Evolutionary conservation across 2,329 filamentous ascomycete species (phyloP).

Genomic region (Sclerotinia borealis): DNA sequence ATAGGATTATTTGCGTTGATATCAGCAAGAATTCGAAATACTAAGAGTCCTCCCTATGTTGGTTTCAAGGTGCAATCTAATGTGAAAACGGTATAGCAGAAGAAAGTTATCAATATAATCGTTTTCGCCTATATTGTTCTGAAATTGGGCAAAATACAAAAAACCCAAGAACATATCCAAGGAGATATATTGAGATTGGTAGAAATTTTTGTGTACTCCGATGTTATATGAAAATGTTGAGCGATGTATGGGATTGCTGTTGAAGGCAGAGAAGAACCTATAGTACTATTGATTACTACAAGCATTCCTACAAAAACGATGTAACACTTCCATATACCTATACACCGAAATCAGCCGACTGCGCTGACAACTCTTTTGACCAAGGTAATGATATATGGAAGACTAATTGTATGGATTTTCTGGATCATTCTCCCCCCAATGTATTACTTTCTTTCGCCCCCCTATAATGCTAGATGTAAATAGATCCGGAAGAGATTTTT

Average conservation of each 20-base stretch:
- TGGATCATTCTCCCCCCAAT: slow-evolving; percentile 27
- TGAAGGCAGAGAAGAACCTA: slow-evolving; percentile 58
- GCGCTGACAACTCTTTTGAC: too few relatives aligned
- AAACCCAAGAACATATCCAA: slow-evolving; percentile 53
- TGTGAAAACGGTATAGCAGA: slow-evolving; percentile 60
- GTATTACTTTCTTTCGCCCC: slow-evolving; percentile 23
- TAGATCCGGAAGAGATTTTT: slow-evolving; percentile 26
- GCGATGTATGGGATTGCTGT: slow-evolving; percentile 55
- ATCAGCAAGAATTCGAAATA: slow-evolving; percentile 56
- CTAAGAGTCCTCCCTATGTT: slow-evolving; percentile 57
- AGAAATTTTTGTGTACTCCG: slow-evolving; percentile 37
- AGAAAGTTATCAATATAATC: slow-evolving; percentile 58
- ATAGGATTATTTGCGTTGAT: slow-evolving; percentile 53
- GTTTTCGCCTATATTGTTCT: slow-evolving; percentile 57
- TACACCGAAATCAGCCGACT: neutral
- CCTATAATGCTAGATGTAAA: slow-evolving; percentile 18
- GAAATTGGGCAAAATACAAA: slow-evolving; percentile 59
- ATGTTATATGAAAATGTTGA: slow-evolving; percentile 49
- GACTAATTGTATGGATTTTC: slow-evolving; percentile 32
- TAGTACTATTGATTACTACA: slow-evolving; percentile 61
- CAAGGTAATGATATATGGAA: slow-evolving; percentile 15
- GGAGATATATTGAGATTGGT: slow-evolving; percentile 57
- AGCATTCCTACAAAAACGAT: slow-evolving; percentile 51
- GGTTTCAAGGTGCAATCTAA: slow-evolving; percentile 57
- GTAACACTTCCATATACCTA: slow-evolving; percentile 48